Percentiles rank a stretch among this genome's conserved stretches.
These are phyloP conservation scores for Sphagnurus paluster DNA, from an alignment of 1,284 basidiomycete species.

Conservation along the genomic window DNA sequence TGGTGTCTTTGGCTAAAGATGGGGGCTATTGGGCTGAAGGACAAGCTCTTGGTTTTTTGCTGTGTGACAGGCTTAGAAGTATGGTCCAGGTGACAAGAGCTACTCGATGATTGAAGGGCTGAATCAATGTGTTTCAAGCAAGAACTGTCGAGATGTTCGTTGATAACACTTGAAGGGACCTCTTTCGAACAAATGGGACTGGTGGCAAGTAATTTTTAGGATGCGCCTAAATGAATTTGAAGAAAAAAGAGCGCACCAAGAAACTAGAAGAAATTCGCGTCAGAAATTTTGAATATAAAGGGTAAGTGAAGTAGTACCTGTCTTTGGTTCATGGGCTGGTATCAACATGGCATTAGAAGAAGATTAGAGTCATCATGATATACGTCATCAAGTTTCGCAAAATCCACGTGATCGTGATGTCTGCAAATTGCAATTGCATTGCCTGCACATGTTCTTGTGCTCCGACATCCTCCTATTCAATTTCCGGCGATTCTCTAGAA, in stretches of 20 bases:
- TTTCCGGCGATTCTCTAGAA: no score
- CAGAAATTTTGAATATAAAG: background rate
- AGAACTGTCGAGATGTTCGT: conserved; percentile 26
- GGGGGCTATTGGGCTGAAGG: conserved; percentile 19
- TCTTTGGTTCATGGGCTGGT: conserved; percentile 3
- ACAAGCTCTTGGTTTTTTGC: conserved; percentile 3
- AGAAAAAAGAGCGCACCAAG: conserved; percentile 12
- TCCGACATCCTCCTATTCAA: no score
- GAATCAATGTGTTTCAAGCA: conserved; percentile 15
- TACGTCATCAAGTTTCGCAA: no score
- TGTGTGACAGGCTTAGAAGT: conserved; percentile 2
- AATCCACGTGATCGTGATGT: background rate
- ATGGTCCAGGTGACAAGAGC: conserved; percentile 3
- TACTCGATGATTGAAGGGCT: conserved; percentile 10
- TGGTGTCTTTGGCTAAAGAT: conserved; percentile 17
- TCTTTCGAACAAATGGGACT: conserved; percentile 26
- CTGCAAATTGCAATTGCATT: no score
- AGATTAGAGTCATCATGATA: no score
- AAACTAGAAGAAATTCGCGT: conserved; percentile 12
- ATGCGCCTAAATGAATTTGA: background rate
- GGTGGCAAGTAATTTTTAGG: background rate
- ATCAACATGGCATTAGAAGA: no score
- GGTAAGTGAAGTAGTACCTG: conserved; percentile 8
- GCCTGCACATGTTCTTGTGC: no score
- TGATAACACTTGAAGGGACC: conserved; percentile 20